A percentile compares a stretch with the other conserved stretches of the same genome.
These are phyloP conservation scores for Candida nanaspora DNA, from an alignment of 805 yeast genomes.

Conservation along the genomic window DNA sequence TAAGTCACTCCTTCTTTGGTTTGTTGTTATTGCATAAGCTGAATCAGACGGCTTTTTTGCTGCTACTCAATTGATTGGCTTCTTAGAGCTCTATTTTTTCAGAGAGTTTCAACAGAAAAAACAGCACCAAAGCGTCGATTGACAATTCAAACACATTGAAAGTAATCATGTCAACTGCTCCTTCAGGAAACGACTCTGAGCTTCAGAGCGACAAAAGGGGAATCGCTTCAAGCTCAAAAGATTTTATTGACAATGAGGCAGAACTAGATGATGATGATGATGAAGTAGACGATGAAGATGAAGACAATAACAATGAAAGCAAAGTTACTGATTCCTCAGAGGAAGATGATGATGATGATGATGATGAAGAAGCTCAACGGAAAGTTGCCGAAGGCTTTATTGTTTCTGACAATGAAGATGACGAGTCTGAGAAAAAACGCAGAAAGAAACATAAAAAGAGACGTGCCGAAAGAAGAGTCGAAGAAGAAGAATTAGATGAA, in stretches of 20 bases:
- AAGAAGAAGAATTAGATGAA: constrained; percentile 68
- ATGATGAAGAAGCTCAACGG: constrained; percentile 81
- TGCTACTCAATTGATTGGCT: no score
- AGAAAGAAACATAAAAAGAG: constrained; percentile 33
- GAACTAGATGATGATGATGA: constrained; percentile 19
- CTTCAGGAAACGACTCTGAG: background rate
- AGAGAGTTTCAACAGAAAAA: no score
- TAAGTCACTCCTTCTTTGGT: no score
- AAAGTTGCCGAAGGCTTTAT: constrained; percentile 86
- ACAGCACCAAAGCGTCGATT: no score
- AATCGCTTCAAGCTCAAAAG: background rate
- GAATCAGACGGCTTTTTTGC: no score
- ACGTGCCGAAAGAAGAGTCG: constrained; percentile 26
- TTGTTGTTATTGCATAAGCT: no score
- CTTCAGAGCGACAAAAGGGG: background rate
- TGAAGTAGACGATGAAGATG: constrained; percentile 24
- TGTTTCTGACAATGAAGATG: constrained; percentile 92
- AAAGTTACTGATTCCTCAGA: constrained; percentile 37
- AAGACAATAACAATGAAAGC: constrained; percentile 34
- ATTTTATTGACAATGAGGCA: constrained; percentile 21
- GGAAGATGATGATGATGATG: constrained; percentile 81
- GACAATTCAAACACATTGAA: no score
- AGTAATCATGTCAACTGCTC: background rate
- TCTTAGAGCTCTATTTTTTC: no score
- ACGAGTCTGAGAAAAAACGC: constrained; percentile 46